Evolutionary conservation across 1,284 basidiomycete genomes (phyloP), one percentile per base, ranked within the genome.

Genomic region (Thelephora terrestris): DNA sequence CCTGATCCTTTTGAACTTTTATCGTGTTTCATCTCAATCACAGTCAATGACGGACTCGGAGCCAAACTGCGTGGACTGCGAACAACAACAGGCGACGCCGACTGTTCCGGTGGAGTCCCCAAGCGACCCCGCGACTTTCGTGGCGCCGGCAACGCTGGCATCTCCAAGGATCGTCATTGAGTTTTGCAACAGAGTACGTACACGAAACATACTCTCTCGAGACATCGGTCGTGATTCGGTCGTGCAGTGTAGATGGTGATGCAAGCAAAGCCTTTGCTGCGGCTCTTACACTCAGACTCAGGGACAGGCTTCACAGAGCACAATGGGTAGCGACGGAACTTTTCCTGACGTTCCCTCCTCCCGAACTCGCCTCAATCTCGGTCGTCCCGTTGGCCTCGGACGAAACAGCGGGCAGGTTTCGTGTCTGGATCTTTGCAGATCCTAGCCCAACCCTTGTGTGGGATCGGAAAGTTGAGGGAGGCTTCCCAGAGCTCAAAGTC

Each of bases 311-410:
- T 23, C 88, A 91, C 55, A 75, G 91, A 58, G 91, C 91, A 34
- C 79, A 78, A 12, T 95, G 91, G 91, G 76, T 81, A 3, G 85
- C 89, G 52, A 95, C 91, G 0, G 91, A 95, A 58, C 74, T 95
- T 18, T 78, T 92, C 58, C 65, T 95, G 44, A 94, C 91, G 1
- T 95, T 95, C 64, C 84, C 90, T 2, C 76, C 85, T 17, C 87
- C 89, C 0, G 61, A 67, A 1, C 64, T 95, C 39, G 71, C 69
- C 34, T 71, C 76, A 32, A 79, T 92, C 47, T 76, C 81, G 7
- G 69, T 94, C 49, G 64, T 88, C 24, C 91, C 92, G 14, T 71
- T 81, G 47, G 88, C 81, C 58, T 62, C 79, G 16, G 85, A 88
- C 16, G 90, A 92, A 55, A 88, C 91, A 6, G 85, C 81, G 32